Base-by-base conservation (phyloP, 345 rosid species). In the Salix viminalis region DNA sequence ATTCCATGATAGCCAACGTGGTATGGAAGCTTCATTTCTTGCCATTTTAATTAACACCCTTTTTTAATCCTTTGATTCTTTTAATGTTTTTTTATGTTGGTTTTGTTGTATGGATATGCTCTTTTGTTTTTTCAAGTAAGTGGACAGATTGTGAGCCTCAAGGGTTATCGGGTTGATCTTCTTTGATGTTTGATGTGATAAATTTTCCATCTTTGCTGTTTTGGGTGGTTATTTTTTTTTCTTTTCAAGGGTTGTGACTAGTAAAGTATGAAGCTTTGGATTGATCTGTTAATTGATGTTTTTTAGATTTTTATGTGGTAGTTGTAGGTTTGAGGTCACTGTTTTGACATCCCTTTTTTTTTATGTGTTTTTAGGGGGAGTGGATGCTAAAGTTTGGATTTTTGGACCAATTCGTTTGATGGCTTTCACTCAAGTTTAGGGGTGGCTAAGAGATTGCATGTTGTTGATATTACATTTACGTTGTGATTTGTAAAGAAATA, bases 201-300 rank as follows among this genome's bases (percentile, higher is more conserved):
- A 54, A 21, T 7, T n/a, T 67, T 6, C 50, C 11, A 15, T 56
- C 36, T 78, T 82, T 79, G 74, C 46, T 79, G 60, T 78, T 76
- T 80, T 67, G 42, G 79, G 76, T 75, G 73, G 76, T 78, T 72
- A 14, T 62, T 76, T 79, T 54, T 75, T 69, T 5, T 34, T 39
- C 26, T 69, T 71, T 72, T 78, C 67, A 44, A 65, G 32, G 23
- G 65, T 16, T 30, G 28, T 54, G 9, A 39, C 66, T 11, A 58
- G 56, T 77, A 56, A 50, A 78, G 64, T 75, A 50, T 16, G 32
- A 28, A 76, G 73, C 60, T 88, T 85, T 85, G 16, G 15, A 64
- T 79, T 84, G 82, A 85, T 87, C 84, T 85, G 82, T 37, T 77
- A 4, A 42, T 78, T 48, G 77, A 73, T 77, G 13, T 74, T 79